Conservation (phyloP, 2,329 filamentous ascomycete genomes). For the Microsporum canis region DNA sequence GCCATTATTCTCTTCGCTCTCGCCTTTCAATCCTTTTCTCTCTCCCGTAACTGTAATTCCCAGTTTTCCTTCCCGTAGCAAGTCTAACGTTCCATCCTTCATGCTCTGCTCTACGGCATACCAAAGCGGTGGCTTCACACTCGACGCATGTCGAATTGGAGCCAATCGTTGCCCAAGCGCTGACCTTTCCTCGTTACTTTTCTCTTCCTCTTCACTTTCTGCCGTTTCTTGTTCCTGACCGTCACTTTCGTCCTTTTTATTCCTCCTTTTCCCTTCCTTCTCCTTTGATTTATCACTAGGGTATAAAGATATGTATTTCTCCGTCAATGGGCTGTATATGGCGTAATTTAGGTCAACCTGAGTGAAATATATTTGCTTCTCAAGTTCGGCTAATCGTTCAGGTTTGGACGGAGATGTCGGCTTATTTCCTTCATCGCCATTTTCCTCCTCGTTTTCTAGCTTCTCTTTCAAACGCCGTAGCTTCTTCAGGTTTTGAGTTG, state of each 20-base stretch:
- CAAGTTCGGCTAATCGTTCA: conserved; percentile 19
- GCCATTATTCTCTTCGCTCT: neutral
- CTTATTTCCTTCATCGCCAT: neutral
- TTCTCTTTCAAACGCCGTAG: conserved; percentile 31
- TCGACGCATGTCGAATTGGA: conserved; percentile 10
- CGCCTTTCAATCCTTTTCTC: conserved; percentile 8
- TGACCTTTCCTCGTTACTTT: conserved; percentile 6
- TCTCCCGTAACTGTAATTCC: conserved; percentile 18
- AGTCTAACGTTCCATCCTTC: conserved; percentile 32
- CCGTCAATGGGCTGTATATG: conserved; percentile 48
- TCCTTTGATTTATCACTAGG: conserved; percentile 23
- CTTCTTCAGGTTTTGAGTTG: conserved; percentile 29
- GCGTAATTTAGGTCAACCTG: conserved; percentile 53
- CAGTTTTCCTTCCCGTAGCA: conserved; percentile 33
- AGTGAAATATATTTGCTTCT: conserved; percentile 35
- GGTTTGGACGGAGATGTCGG: neutral
- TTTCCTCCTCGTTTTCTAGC: conserved; percentile 17
- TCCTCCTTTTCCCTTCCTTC: neutral
- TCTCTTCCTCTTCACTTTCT: conserved; percentile 2
- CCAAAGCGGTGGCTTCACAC: conserved; percentile 35
- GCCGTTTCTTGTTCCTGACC: neutral
- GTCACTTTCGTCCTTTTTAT: neutral
- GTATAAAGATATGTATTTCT: conserved; percentile 50
- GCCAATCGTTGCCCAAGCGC: conserved; percentile 15
- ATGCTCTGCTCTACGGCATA: conserved; percentile 35